These are phyloP conservation scores for Discostella stelligeroides DNA, from an alignment of 108 stramenopile species.

Conservation along the genomic window DNA sequence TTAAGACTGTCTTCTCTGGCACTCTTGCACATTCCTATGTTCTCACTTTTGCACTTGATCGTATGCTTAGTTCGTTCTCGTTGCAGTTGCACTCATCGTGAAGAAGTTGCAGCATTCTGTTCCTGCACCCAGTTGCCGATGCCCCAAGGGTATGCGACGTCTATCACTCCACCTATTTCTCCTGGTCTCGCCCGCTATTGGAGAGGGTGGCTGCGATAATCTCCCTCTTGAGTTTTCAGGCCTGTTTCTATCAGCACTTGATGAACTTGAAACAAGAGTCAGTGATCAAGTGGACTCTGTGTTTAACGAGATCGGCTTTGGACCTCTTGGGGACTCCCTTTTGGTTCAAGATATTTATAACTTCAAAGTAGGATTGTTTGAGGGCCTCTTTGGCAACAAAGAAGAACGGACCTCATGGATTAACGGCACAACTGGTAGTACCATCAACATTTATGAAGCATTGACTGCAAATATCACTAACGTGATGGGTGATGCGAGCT, in stretches of 20 bases:
- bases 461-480: neutral
- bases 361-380: constrained; percentile 15
- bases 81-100: too few relatives aligned
- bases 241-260: constrained; percentile 6
- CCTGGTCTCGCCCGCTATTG: too few relatives aligned
- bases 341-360: constrained; percentile 10
- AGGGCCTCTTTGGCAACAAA: constrained; percentile 5
- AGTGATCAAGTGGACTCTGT: neutral
- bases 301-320: constrained; percentile 20
- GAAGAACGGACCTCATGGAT: constrained; percentile 11
- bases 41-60: too few relatives aligned
- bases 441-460: neutral
- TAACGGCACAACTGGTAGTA: neutral
- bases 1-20: too few relatives aligned
- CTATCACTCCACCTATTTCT: too few relatives aligned
- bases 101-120: too few relatives aligned
- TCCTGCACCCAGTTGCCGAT: too few relatives aligned
- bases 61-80: too few relatives aligned
- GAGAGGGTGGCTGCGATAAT: too few relatives aligned
- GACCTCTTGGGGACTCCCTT: constrained; percentile 15
- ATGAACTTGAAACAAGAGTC: neutral
- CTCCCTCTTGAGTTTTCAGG: constrained; percentile 1
- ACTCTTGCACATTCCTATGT: too few relatives aligned
- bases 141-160: too few relatives aligned
- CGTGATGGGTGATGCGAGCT: neutral